Base-by-base conservation (phyloP, 2,329 filamentous ascomycete species). In the Pseudogymnoascus sp. region DNA sequence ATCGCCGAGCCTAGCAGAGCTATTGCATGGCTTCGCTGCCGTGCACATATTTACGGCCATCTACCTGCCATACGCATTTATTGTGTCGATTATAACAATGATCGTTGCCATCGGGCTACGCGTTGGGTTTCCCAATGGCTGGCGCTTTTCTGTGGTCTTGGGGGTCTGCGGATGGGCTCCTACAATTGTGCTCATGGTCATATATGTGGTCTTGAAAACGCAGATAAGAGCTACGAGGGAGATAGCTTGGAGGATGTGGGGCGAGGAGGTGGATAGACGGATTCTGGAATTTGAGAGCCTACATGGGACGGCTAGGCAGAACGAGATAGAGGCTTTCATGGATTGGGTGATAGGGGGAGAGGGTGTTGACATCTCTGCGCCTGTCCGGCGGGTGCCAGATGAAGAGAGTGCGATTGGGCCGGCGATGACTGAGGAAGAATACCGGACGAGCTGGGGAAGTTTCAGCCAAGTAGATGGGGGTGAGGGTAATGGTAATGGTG, bases 281-380 rank as follows among this genome's bases (percentile, higher is more conserved):
- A 38, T 61, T 42, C 9, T 38, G 33, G 59, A 61, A 42, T 61
- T 61, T 13, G 59, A 61, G 8, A 42, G 59, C 33, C 33, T 61
- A 0, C 36, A 61, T 19, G 33, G 59, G 13, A 42, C 5, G 19
- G 59, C 33, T n/a, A 61, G 59, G 19, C n/a, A 10, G 23, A 11
- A 38, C 2, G 59, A 38, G 19, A 42, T 38, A 3, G 33, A 21
- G 1, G 11, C 33, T 5, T 61, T 61, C 17, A 38, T 38, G 33
- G 35, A 38, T 38, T 61, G 59, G 59, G 36, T 42, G 23, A 26
- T 21, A 19, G 36, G 36, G 8, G 59, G 59, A n/a, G 59, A 61
- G 13, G 59, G 13, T 5, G 7, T 26, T n/a, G 33, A 40, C 3
- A 21, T 13, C 10, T 5, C 21, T 26, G 15, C 19, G 3, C 8